Base-by-base conservation (phyloP, 495 filamentous ascomycete species). In the Tuber umbilicatum region DNA sequence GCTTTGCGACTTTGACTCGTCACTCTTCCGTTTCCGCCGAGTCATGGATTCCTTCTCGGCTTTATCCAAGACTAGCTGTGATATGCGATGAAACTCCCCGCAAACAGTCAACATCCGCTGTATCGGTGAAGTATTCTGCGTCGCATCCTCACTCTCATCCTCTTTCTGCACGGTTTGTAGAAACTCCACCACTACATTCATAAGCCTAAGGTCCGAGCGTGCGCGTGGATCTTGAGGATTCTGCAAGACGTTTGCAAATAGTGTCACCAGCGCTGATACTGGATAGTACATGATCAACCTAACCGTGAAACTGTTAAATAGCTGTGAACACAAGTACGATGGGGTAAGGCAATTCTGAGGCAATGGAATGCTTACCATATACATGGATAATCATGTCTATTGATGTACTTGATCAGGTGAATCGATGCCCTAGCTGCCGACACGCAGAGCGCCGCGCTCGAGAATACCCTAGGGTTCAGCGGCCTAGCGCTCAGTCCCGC, bases 211-310 rank as follows among this genome's bases (percentile, higher is more conserved):
- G 83, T 99, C 95, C 12, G 93, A 92, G 23, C 93, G 90, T 60
- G 94, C 93, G 43, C 93, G 90, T 9, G 90, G 87, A 82, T 99
- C 95, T 75, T 92, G 90, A 0, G 96, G 96, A 76, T 98, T 98
- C 82, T 99, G 96, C 5, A 99, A 86, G 73, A 99, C 95, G 82
- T 98, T 97, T 71, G 94, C 95, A 81, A 99, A 99, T 40, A 99
- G 86, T 4, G 95, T 99, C 5, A 99, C 93, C 19, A 98, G 88
- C 17, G 95, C 92, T 4, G 96, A 97, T 23, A 99, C 94, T 7
- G 95, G 95, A 84, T 95, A 99, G 84, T 99, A 99, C 50, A 99
- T 86, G 81, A 97, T 93, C 78, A 99, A 88, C 94, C 94, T 97
- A 73, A 31, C 41, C 73, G 60, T 64, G 67, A 27, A 80, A 69